Conservation (phyloP, 2,329 filamentous ascomycete genomes). For the Zymoseptoria passerinii region DNA sequence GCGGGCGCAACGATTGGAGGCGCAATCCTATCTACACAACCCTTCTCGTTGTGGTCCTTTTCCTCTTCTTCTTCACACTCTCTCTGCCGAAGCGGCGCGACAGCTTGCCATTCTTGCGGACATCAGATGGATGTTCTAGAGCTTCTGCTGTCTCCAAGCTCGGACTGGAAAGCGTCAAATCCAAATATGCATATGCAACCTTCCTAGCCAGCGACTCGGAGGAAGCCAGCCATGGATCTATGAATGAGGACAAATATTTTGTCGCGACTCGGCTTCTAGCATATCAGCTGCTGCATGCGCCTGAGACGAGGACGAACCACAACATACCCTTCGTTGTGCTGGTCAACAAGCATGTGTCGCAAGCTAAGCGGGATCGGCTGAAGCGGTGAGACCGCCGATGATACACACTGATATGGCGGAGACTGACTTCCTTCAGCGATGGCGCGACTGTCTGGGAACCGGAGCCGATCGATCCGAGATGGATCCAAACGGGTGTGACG, state of each 20-base stretch:
- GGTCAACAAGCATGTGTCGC: conserved; percentile 21
- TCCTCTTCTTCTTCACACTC: conserved; percentile 4
- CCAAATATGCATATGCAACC: conserved; percentile 25
- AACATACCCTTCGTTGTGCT: conserved; percentile 27
- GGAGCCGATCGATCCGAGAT: conserved; percentile 1
- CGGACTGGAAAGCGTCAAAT: background rate
- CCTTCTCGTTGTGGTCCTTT: background rate
- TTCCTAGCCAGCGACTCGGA: conserved; percentile 18
- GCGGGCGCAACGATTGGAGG: background rate
- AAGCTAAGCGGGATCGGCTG: conserved; percentile 21
- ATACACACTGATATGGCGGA: background rate
- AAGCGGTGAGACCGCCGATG: conserved; percentile 4
- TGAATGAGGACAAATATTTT: conserved; percentile 24
- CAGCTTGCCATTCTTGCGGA: conserved; percentile 10
- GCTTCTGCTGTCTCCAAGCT: background rate
- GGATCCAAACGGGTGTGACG: background rate
- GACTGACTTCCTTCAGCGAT: background rate
- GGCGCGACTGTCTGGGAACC: background rate
- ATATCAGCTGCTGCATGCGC: conserved; percentile 27
- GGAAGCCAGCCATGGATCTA: conserved; percentile 10
- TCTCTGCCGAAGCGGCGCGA: conserved; percentile 11
- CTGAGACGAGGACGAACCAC: conserved; percentile 19
- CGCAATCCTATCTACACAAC: background rate
- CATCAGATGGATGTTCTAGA: conserved; percentile 2
- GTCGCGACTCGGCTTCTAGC: conserved; percentile 24